Percentiles rank a stretch among this genome's conserved stretches.
Evolutionary conservation across 2,329 filamentous ascomycete species (phyloP).

Genomic region (Ophiostoma sp.): DNA sequence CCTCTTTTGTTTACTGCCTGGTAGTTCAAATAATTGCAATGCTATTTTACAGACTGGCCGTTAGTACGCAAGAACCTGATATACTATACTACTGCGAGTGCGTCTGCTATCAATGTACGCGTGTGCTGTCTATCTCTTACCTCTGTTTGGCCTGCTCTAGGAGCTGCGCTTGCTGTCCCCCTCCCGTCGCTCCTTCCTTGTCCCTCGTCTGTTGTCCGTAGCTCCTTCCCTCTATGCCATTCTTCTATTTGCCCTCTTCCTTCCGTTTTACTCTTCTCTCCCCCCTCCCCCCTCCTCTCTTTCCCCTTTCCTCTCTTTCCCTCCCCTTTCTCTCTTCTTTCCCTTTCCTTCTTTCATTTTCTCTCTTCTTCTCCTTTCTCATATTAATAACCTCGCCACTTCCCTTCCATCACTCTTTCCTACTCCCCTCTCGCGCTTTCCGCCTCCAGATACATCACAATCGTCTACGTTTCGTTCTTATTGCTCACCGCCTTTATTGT

Average conservation of each 20-base stretch:
- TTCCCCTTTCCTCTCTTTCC: background rate
- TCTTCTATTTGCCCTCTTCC: slow-evolving; percentile 13
- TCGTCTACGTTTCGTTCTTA: background rate
- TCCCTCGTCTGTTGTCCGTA: slow-evolving; percentile 7
- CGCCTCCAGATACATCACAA: background rate
- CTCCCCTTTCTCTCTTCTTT: background rate
- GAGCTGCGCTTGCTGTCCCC: background rate
- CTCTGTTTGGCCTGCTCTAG: background rate
- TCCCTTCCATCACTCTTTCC: background rate
- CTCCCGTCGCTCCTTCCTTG: slow-evolving; percentile 10
- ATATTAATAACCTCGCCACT: too few species aligned
- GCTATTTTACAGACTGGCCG: background rate
- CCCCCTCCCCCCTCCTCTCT: background rate
- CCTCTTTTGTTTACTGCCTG: background rate
- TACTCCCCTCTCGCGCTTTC: background rate
- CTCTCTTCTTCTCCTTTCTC: slow-evolving; percentile 16
- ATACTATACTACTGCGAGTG: too few species aligned
- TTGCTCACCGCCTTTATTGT: slow-evolving; percentile 4
- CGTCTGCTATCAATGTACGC: background rate
- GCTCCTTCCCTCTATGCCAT: slow-evolving; percentile 13
- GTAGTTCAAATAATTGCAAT: background rate
- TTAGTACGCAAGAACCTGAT: too few species aligned
- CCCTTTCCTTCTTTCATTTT: background rate
- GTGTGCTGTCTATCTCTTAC: slow-evolving; percentile 6
- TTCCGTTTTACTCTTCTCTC: background rate